Conservation (phyloP, 192 early-diverging fungal species). For the Phlyctochytrium bullatum region DNA sequence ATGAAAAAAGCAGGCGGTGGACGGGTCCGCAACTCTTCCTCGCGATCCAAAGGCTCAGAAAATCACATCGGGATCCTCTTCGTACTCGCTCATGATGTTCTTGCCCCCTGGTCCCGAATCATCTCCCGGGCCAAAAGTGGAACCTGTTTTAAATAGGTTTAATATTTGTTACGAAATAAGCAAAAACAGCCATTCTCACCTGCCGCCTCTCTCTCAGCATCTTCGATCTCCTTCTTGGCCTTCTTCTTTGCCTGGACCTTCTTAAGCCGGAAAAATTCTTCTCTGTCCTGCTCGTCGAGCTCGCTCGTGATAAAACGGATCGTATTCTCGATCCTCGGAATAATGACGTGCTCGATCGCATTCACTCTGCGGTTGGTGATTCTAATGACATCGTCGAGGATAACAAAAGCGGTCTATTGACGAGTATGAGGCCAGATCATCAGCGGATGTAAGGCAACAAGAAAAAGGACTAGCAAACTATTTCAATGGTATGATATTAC, state of each 20-base stretch:
- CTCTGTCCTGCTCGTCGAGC: conserved; percentile 97
- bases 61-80: conserved; percentile 56
- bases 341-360: conserved; percentile 99
- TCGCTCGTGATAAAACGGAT: conserved; percentile 95
- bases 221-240: conserved; percentile 63
- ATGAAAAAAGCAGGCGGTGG: no score
- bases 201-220: conserved; percentile 47
- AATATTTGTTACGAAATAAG: background rate
- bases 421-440: background rate
- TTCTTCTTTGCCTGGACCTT: conserved; percentile 99
- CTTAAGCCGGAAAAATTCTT: conserved; percentile 98
- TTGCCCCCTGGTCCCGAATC: background rate
- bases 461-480: conserved; percentile 12
- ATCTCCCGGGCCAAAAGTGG: background rate
- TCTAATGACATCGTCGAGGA: conserved; percentile 99
- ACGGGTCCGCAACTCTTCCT: no score
- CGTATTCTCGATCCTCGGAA: conserved; percentile 97
- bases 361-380: conserved; percentile 98
- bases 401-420: conserved; percentile 90
- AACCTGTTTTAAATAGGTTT: conserved; percentile 5
- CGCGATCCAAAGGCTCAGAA: conserved; percentile 35
- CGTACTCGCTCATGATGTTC: conserved; percentile 52
- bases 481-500: conserved; percentile 42
- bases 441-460: conserved; percentile 1
- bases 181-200: conserved; percentile 10